Percentiles rank a stretch among this genome's conserved stretches.
Conservation (phyloP, 1,284 basidiomycete species). For the Mycena citricolor region DNA sequence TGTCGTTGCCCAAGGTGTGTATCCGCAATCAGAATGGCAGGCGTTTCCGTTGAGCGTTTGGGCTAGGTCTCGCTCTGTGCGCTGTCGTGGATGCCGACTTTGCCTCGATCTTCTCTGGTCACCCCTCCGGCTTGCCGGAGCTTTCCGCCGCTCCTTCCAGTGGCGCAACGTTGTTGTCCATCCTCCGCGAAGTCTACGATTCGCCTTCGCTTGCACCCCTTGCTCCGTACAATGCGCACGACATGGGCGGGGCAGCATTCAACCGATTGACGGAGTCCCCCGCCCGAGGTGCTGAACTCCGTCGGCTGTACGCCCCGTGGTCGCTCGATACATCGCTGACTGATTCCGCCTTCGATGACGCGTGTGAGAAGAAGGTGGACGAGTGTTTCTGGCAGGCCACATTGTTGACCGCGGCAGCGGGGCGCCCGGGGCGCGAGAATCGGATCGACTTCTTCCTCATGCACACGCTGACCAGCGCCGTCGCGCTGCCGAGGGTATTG, state of each 20-base stretch:
- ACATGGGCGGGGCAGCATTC: constrained; percentile 38
- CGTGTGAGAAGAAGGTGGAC: constrained; percentile 46
- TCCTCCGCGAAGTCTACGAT: constrained; percentile 55
- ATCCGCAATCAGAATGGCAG: no score
- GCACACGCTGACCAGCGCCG: constrained; percentile 63
- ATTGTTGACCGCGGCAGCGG: constrained; percentile 53
- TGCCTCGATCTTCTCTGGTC: constrained; percentile 24
- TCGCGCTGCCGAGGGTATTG: constrained; percentile 59
- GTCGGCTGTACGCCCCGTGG: constrained; percentile 50
- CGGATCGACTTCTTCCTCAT: constrained; percentile 73
- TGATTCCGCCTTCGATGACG: constrained; percentile 29
- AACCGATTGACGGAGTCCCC: constrained; percentile 36
- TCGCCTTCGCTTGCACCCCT: constrained; percentile 51
- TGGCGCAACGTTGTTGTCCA: constrained; percentile 44
- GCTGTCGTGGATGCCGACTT: constrained; percentile 43
- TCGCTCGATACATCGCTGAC: constrained; percentile 38
- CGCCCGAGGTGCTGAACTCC: constrained; percentile 47
- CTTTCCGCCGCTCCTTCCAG: constrained; percentile 23
- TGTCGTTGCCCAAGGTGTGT: constrained; percentile 52
- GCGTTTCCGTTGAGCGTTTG: background rate
- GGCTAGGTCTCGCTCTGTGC: constrained; percentile 52
- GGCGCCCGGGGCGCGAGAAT: constrained; percentile 31
- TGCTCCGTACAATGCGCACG: constrained; percentile 51
- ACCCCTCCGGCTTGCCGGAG: constrained; percentile 20
- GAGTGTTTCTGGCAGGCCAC: constrained; percentile 55